Evolutionary conservation across 2,329 filamentous ascomycete species (phyloP).

Genomic region (Claviceps spartinae): DNA sequence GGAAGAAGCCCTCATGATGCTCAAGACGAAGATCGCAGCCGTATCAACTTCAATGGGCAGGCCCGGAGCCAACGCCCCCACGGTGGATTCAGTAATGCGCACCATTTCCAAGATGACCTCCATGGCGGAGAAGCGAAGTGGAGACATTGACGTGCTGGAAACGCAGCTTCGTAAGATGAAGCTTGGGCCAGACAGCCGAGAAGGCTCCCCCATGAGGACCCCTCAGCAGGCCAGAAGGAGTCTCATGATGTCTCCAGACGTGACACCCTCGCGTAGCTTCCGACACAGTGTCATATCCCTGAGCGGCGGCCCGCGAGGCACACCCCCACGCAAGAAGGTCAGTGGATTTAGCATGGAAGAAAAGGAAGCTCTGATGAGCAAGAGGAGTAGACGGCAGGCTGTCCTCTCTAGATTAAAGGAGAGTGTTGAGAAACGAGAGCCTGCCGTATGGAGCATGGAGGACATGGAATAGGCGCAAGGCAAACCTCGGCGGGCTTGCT

Average conservation of each 20-base stretch:
- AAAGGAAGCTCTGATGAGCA: constrained; percentile 41
- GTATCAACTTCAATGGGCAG: constrained; percentile 36
- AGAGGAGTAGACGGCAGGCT: constrained; percentile 36
- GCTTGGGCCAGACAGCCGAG: constrained; percentile 31
- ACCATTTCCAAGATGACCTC: constrained; percentile 87
- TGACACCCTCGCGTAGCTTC: constrained; percentile 26
- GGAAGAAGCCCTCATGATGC: constrained; percentile 65
- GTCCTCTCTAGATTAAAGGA: constrained; percentile 38
- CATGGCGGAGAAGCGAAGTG: constrained; percentile 83
- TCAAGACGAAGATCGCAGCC: constrained; percentile 63
- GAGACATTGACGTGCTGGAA: constrained; percentile 82
- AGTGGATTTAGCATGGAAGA: constrained; percentile 47
- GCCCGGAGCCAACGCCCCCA: constrained; percentile 47
- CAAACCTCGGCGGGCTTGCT: neutral
- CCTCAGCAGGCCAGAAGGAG: constrained; percentile 22
- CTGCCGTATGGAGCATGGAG: constrained; percentile 36
- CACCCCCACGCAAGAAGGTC: constrained; percentile 46
- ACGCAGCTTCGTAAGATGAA: constrained; percentile 66
- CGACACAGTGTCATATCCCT: constrained; percentile 29
- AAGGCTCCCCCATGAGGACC: constrained; percentile 28
- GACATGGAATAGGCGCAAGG: constrained; percentile 24
- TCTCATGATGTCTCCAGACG: constrained; percentile 30
- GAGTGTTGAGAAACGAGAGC: constrained; percentile 35
- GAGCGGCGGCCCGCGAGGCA: constrained; percentile 23
- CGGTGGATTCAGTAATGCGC: constrained; percentile 79